Evolutionary conservation across 305 asterid genomes (phyloP), one percentile per base, ranked within the genome.

Genomic region (Solanum hybrid): DNA sequence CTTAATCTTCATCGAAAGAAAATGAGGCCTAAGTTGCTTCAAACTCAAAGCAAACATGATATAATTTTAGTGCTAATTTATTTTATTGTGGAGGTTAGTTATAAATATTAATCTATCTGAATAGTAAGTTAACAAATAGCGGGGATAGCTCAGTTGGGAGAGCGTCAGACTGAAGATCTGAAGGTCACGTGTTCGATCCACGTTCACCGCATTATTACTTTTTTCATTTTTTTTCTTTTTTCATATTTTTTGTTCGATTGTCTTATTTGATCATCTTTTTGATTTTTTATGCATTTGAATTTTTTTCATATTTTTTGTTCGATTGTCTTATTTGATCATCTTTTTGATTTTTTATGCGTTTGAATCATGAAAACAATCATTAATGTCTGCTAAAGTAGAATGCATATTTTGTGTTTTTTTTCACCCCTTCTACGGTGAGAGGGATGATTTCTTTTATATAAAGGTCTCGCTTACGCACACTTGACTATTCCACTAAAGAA

Each of bases 121-220:
- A 8, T 22, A 64, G 12, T 64, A 8, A 8, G 3, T 3, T 8
- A 0, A 4, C 1, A 13, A 2, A 11, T 5, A 29, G 96, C 94
- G 97, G 98, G 98, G 97, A 96, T 94, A 96, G 98, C 96, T 96
- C 98, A 95, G 96, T 96, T 96, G 97, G 98, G 98, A 96, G 99
- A 96, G 98, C 98, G 98, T 94, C 98, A 95, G 96, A 95, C 98
- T 97, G 96, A 96, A 96, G 98, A 95, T 96, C 95, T 95, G 98
- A 95, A 95, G 98, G 98, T 96, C 98, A 75, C 96, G 98, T 97
- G 98, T 95, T 95, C 96, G 98, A 97, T 96, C 98, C 98, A 95
- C 98, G 95, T 83, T 96, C 98, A 95, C 97, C 95, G 98, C 97
- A 95, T 33, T 61, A 1, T 11, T 18, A 42, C 11, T 36, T 36